Evolutionary conservation across 2,329 filamentous ascomycete genomes (phyloP).

Genomic region (Trichoderma koningiopsis): DNA sequence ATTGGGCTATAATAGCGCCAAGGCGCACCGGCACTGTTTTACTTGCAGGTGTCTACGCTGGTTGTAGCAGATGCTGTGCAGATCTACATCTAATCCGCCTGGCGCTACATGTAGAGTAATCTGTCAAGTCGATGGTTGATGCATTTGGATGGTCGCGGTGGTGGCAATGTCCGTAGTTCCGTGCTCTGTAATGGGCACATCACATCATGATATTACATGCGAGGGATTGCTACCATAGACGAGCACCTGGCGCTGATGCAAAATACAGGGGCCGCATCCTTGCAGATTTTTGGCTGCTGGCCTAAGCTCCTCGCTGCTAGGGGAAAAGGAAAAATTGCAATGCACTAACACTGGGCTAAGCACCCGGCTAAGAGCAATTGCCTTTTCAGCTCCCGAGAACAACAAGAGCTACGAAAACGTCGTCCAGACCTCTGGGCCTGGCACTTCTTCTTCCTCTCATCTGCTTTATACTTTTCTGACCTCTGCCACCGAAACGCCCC

Average conservation of each 20-base stretch:
- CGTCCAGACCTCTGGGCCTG: neutral
- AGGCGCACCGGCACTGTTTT: neutral
- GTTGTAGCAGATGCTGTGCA: neutral
- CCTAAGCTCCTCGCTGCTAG: conserved; percentile 15
- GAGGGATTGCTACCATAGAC: neutral
- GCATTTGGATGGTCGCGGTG: neutral
- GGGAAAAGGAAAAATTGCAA: conserved; percentile 20
- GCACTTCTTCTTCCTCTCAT: conserved; percentile 2
- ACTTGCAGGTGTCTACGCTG: neutral
- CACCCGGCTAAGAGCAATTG: conserved; percentile 20
- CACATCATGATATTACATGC: neutral
- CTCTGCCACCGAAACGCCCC: neutral
- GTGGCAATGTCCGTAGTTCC: neutral
- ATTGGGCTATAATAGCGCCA: neutral
- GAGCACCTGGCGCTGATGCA: neutral
- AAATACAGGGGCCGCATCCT: conserved; percentile 21
- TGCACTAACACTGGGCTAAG: conserved; percentile 11
- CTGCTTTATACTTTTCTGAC: conserved; percentile 16
- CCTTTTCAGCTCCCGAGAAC: conserved; percentile 23
- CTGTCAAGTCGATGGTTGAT: neutral
- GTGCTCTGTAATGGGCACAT: neutral
- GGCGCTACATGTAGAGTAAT: neutral
- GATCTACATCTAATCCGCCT: neutral
- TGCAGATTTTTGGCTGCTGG: conserved; percentile 10
- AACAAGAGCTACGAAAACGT: conserved; percentile 18